Evolutionary conservation across 1,284 basidiomycete genomes (phyloP).

Genomic region (Ceratobasidium sp.): DNA sequence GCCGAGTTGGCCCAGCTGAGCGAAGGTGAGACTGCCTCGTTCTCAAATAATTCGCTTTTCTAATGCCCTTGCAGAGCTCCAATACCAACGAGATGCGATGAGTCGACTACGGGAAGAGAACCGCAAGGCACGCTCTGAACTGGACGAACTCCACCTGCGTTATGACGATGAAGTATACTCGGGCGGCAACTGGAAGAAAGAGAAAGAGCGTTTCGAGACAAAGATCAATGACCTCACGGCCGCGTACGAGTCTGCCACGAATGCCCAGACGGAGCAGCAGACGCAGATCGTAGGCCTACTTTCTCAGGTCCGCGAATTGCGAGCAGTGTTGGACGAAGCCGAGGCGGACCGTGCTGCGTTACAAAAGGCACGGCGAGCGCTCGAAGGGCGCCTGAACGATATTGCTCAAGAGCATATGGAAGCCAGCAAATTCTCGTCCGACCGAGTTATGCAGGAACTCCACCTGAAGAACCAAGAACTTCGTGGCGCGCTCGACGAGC

Average conservation of each 20-base stretch:
- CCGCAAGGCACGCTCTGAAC: slow-evolving; percentile 79
- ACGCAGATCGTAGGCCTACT: slow-evolving; percentile 85
- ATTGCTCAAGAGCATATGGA: slow-evolving; percentile 83
- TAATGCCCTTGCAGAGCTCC: slow-evolving; percentile 67
- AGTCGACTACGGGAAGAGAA: slow-evolving; percentile 83
- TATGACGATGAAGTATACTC: slow-evolving; percentile 84
- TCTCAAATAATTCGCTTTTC: slow-evolving; percentile 18
- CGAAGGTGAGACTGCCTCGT: slow-evolving; percentile 66
- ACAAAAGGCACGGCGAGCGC: slow-evolving; percentile 83
- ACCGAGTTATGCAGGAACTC: slow-evolving; percentile 79
- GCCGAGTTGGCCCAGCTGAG: slow-evolving; percentile 81
- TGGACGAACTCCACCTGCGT: slow-evolving; percentile 80
- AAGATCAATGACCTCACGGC: slow-evolving; percentile 82
- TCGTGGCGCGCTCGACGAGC: slow-evolving; percentile 82
- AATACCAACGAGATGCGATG: slow-evolving; percentile 80
- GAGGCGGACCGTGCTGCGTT: slow-evolving; percentile 83
- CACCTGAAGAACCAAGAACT: slow-evolving; percentile 84
- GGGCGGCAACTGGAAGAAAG: slow-evolving; percentile 85
- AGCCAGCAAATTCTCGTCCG: slow-evolving; percentile 75
- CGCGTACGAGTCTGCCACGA: slow-evolving; percentile 81
- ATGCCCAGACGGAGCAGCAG: slow-evolving; percentile 83
- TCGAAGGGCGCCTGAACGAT: slow-evolving; percentile 83
- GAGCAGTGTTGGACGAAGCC: slow-evolving; percentile 82
- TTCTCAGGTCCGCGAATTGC: slow-evolving; percentile 86
- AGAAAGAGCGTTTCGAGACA: slow-evolving; percentile 85